These are phyloP conservation scores for Trichoderma asperelloides DNA, from an alignment of 495 filamentous ascomycete species.

Conservation along the genomic window DNA sequence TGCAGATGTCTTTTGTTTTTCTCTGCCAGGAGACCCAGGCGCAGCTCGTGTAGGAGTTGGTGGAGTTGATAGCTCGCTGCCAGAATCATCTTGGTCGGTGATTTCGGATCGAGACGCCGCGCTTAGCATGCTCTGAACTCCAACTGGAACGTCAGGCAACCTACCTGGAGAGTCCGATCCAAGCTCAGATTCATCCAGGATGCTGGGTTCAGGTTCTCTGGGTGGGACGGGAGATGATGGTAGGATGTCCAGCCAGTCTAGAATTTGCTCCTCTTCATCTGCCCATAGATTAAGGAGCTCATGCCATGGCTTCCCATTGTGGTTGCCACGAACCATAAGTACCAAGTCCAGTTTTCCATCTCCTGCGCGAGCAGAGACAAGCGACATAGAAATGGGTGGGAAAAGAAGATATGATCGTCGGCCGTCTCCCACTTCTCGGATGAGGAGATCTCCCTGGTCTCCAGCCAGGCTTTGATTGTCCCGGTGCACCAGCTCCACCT, in stretches of 20 bases:
- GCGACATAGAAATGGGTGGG: constrained; percentile 60
- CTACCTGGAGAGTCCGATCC: constrained; percentile 8
- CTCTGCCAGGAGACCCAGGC: neutral
- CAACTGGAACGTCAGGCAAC: constrained; percentile 57
- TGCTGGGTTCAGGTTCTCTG: constrained; percentile 15
- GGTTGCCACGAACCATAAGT: constrained; percentile 70
- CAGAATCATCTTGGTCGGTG: constrained; percentile 22
- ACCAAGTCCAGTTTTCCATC: constrained; percentile 62
- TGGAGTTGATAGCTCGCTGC: neutral
- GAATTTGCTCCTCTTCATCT: constrained; percentile 62
- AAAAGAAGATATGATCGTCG: constrained; percentile 80
- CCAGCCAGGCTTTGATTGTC: constrained; percentile 52
- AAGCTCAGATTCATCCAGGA: constrained; percentile 21
- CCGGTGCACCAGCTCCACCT: constrained; percentile 77
- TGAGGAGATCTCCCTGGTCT: constrained; percentile 70
- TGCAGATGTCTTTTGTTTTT: constrained; percentile 16
- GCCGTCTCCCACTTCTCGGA: constrained; percentile 73
- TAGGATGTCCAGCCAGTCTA: constrained; percentile 82
- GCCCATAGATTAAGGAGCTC: constrained; percentile 67
- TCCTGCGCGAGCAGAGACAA: constrained; percentile 72
- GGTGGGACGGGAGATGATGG: constrained; percentile 71
- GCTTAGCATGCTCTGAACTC: constrained; percentile 38
- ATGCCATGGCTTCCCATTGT: constrained; percentile 59
- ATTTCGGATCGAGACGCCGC: neutral
- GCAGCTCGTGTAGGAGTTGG: neutral